Evolutionary conservation across 2,329 filamentous ascomycete species (phyloP).

Genomic region (Alternaria infectoria): DNA sequence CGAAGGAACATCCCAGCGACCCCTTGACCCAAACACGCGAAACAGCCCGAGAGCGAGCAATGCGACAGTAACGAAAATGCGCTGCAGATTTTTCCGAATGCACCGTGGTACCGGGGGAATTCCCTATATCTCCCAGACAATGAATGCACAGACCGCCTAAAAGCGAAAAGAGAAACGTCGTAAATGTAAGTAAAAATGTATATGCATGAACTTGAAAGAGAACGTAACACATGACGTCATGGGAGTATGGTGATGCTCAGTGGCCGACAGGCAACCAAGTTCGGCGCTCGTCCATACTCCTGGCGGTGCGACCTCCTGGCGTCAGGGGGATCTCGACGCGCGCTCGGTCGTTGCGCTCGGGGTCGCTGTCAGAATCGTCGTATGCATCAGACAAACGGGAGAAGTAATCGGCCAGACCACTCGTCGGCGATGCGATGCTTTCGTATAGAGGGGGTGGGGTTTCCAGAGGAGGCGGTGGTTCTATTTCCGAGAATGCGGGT

Average conservation of each 20-base stretch:
- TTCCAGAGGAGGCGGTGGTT: constrained; percentile 73
- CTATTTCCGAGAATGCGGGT: constrained; percentile 82
- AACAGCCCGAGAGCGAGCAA: background rate
- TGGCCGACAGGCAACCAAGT: constrained; percentile 59
- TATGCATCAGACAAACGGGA: constrained; percentile 71
- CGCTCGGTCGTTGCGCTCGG: constrained; percentile 47
- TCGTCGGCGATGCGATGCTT: constrained; percentile 74
- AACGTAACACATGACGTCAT: constrained; percentile 29
- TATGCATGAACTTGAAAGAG: constrained; percentile 18
- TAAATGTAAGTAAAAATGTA: constrained; percentile 8
- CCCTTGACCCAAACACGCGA: background rate
- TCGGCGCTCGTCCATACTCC: constrained; percentile 69
- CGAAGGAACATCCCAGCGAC: constrained; percentile 5
- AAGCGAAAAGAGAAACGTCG: background rate
- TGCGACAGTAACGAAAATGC: background rate
- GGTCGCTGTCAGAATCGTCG: constrained; percentile 65
- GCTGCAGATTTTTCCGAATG: background rate
- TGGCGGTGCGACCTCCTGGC: constrained; percentile 65
- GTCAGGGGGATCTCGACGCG: constrained; percentile 66
- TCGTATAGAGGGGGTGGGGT: constrained; percentile 90
- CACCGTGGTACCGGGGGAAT: background rate
- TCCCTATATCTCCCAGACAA: background rate
- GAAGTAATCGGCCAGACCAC: constrained; percentile 83
- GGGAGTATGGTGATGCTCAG: constrained; percentile 30
- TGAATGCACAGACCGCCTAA: constrained; percentile 4